A percentile compares a stretch with the other conserved stretches of the same genome.
phyloP scores from a whole-genome alignment of 1,284 basidiomycete species.

The Rhizoctonia solani region DNA sequence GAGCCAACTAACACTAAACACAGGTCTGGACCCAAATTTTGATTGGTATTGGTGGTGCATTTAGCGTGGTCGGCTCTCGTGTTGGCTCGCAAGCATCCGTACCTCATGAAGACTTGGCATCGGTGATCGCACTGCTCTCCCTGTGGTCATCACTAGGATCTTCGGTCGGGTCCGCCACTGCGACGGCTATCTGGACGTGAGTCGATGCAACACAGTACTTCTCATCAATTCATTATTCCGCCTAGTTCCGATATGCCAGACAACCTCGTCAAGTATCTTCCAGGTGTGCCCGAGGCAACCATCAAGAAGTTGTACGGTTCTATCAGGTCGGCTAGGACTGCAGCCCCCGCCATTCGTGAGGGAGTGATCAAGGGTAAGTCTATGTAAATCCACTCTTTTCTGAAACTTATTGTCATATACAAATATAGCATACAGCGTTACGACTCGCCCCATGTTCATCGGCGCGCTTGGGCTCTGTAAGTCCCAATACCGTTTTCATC shows the following conservation, averaged over 20 bases:
- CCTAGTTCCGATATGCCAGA: constrained; percentile 34
- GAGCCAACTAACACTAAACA: neutral
- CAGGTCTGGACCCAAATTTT: constrained; percentile 56
- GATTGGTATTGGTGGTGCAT: constrained; percentile 79
- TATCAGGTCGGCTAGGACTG: constrained; percentile 45
- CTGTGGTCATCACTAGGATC: constrained; percentile 80
- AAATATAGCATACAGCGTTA: constrained; percentile 19
- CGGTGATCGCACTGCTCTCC: constrained; percentile 79
- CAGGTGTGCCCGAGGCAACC: constrained; percentile 23
- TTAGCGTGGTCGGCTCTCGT: constrained; percentile 69
- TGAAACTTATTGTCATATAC: neutral
- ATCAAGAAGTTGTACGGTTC: constrained; percentile 42
- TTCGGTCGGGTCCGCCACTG: constrained; percentile 68
- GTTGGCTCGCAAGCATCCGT: constrained; percentile 81
- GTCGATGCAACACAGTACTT: neutral
- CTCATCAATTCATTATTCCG: neutral
- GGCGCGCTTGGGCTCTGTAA: constrained; percentile 29
- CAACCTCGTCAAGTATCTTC: constrained; percentile 34
- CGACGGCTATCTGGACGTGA: constrained; percentile 36
- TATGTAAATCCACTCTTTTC: neutral
- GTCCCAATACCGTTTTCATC: neutral
- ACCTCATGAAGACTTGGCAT: constrained; percentile 74
- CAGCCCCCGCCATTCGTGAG: constrained; percentile 43
- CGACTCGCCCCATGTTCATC: constrained; percentile 33
- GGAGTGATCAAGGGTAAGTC: constrained; percentile 44